Conservation (phyloP, 371 early-diverging fungal genomes). For the Dichotomocladium elegans region DNA sequence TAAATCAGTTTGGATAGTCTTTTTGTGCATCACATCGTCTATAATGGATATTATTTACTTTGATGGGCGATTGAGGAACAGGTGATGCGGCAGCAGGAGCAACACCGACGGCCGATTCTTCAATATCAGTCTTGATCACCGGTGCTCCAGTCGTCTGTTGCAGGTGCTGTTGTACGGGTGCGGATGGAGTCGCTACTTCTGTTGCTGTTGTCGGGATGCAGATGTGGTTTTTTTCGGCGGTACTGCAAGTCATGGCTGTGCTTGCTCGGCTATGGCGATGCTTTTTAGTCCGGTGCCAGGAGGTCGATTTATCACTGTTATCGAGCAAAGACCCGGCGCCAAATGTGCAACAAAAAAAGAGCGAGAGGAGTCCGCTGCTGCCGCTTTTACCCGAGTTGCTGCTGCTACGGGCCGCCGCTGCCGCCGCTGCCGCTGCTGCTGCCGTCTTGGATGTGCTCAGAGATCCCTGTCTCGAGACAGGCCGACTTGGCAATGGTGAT, state of each 20-base stretch:
- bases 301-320: slow-evolving; percentile 8
- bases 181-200: not conserved
- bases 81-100: slow-evolving; percentile 6
- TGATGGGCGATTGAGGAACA: slow-evolving; percentile 6
- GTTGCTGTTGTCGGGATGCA: not conserved
- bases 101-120: not conserved
- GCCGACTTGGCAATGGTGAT: slow-evolving; percentile 7
- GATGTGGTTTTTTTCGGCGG: not conserved
- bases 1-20: not conserved
- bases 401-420: too few species aligned
- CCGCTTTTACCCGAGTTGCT: too few species aligned
- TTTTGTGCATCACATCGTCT: too few species aligned
- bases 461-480: slow-evolving; percentile 10
- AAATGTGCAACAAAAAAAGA: slow-evolving; percentile 17
- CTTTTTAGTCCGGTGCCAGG: not conserved
- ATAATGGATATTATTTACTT: slow-evolving; percentile 4
- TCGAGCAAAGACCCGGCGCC: slow-evolving; percentile 14
- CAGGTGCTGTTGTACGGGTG: not conserved
- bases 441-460: too few species aligned
- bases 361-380: slow-evolving; percentile 15
- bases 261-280: slow-evolving; percentile 2
- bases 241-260: not conserved
- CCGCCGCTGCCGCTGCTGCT: too few species aligned
- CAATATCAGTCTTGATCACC: not conserved
- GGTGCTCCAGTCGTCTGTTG: not conserved